These are phyloP conservation scores for Coniochaeta hoffmannii DNA, from an alignment of 2,329 filamentous ascomycete species.

Conservation along the genomic window DNA sequence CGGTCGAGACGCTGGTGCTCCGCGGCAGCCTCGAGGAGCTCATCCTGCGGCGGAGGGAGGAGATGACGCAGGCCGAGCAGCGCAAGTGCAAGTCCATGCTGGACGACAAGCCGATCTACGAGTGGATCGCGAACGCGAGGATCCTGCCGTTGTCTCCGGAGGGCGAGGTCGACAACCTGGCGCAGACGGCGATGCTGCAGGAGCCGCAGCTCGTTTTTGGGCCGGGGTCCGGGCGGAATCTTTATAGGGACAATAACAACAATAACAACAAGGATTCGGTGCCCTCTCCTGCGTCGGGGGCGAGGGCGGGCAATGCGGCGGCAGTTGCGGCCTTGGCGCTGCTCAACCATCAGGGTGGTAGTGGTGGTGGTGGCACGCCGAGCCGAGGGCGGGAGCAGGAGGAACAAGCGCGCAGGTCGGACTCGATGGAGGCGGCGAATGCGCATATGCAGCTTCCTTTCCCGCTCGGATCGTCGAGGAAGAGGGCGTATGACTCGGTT, in stretches of 20 bases:
- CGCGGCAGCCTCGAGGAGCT: slow-evolving; percentile 76
- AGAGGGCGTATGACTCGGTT: not conserved
- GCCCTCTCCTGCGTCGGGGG: not conserved
- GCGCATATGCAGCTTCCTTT: not conserved
- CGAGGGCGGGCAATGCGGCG: too few relatives aligned
- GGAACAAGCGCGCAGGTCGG: not conserved
- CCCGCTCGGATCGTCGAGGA: not conserved
- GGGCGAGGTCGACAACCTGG: slow-evolving; percentile 22
- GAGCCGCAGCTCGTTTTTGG: slow-evolving; percentile 44
- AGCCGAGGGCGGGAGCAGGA: too few relatives aligned
- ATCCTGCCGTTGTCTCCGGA: slow-evolving; percentile 30
- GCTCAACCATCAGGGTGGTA: not conserved
- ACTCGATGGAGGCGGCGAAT: not conserved
- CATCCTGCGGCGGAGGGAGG: slow-evolving; percentile 64
- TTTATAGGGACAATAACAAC: too few relatives aligned
- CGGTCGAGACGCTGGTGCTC: slow-evolving; percentile 80
- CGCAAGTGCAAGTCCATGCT: slow-evolving; percentile 47
- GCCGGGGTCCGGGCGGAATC: slow-evolving; percentile 32
- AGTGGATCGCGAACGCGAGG: slow-evolving; percentile 47
- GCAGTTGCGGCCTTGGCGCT: too few relatives aligned
- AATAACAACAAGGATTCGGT: slow-evolving; percentile 36
- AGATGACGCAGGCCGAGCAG: slow-evolving; percentile 66
- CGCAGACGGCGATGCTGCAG: slow-evolving; percentile 41
- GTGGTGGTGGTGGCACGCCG: too few relatives aligned
- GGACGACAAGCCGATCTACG: slow-evolving; percentile 48